Percentiles rank a stretch among this genome's conserved stretches.
Conservation (phyloP, 106 monocot species). For the Platanthera guangdongensis region DNA sequence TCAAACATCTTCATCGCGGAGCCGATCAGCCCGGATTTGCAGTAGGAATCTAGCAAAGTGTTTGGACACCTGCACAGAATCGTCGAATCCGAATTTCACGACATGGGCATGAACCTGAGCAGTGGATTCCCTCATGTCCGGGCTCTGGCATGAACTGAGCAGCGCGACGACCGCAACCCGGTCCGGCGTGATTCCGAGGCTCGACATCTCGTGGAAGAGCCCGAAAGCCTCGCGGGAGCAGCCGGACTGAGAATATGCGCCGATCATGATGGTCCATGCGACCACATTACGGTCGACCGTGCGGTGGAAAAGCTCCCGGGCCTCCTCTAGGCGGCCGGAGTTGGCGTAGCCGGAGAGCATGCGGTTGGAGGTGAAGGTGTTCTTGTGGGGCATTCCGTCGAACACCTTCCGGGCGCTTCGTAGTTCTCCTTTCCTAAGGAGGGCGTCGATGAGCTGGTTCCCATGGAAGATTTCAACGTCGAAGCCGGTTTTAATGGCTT, state of each 20-base stretch:
- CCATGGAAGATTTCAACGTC: slow-evolving; percentile 29
- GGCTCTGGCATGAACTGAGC: slow-evolving; percentile 36
- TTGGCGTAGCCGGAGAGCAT: slow-evolving; percentile 67
- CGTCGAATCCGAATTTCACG: slow-evolving; percentile 38
- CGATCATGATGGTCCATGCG: slow-evolving; percentile 92
- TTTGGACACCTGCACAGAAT: slow-evolving; percentile 49
- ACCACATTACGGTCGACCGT: slow-evolving; percentile 37
- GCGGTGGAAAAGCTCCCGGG: slow-evolving; percentile 34
- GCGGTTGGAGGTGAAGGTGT: slow-evolving; percentile 56
- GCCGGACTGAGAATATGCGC: slow-evolving; percentile 21
- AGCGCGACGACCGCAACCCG: slow-evolving; percentile 36
- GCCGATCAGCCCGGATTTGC: slow-evolving; percentile 45
- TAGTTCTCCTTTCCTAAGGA: slow-evolving; percentile 28
- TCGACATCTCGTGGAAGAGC: slow-evolving; percentile 41
- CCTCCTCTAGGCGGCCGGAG: slow-evolving; percentile 43
- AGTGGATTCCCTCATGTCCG: slow-evolving; percentile 14
- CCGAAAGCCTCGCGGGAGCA: slow-evolving; percentile 22
- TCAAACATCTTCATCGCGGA: slow-evolving; percentile 32
- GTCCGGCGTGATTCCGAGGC: slow-evolving; percentile 28
- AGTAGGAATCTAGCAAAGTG: slow-evolving; percentile 76
- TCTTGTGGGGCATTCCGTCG: slow-evolving; percentile 65
- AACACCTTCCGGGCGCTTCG: slow-evolving; percentile 45
- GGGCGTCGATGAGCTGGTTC: slow-evolving; percentile 33
- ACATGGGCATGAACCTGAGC: slow-evolving; percentile 40
- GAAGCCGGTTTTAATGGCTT: slow-evolving; percentile 49